phyloP scores from a whole-genome alignment of 371 early-diverging fungal species.

The Sporodiniella umbellata region DNA sequence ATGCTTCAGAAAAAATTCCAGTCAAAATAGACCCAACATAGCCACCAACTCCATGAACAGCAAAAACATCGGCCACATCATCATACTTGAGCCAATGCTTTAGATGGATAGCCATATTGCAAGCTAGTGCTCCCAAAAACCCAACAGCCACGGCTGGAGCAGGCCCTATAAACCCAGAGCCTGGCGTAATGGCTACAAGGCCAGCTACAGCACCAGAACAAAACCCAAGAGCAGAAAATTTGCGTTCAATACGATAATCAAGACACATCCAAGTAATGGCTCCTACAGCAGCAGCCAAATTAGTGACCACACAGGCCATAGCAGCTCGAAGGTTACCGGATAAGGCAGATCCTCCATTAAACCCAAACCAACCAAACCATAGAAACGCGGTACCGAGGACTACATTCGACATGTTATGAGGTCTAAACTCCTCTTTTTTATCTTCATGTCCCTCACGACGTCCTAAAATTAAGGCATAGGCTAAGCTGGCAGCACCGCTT shows the following conservation, averaged over 20 bases:
- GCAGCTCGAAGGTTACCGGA: conserved; percentile 80
- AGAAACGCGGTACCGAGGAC: conserved; percentile 83
- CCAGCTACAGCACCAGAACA: conserved; percentile 93
- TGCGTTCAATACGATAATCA: conserved; percentile 74
- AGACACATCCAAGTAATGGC: conserved; percentile 82
- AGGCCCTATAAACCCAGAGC: conserved; percentile 85
- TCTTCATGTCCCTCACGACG: conserved; percentile 60
- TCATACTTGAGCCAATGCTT: conserved; percentile 83
- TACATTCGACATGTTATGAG: conserved; percentile 89
- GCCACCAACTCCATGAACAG: conserved; percentile 88
- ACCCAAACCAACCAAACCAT: conserved; percentile 92
- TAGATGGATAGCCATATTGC: conserved; percentile 75
- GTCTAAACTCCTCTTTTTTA: conserved; percentile 60
- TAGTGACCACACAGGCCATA: conserved; percentile 83
- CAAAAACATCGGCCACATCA: conserved; percentile 87
- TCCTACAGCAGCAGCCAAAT: conserved; percentile 81
- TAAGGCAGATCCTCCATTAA: conserved; percentile 86
- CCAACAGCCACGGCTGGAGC: conserved; percentile 82
- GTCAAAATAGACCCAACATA: conserved; percentile 81
- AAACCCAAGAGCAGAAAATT: conserved; percentile 84
- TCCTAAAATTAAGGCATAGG: conserved; percentile 81
- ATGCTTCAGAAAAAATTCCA: conserved; percentile 83
- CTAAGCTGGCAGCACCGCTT: conserved; percentile 87
- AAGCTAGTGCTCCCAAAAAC: conserved; percentile 64
- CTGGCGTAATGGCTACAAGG: conserved; percentile 92